phyloP scores from a whole-genome alignment of 768 basidiomycete genomes.

The Agrocybe pediades region DNA sequence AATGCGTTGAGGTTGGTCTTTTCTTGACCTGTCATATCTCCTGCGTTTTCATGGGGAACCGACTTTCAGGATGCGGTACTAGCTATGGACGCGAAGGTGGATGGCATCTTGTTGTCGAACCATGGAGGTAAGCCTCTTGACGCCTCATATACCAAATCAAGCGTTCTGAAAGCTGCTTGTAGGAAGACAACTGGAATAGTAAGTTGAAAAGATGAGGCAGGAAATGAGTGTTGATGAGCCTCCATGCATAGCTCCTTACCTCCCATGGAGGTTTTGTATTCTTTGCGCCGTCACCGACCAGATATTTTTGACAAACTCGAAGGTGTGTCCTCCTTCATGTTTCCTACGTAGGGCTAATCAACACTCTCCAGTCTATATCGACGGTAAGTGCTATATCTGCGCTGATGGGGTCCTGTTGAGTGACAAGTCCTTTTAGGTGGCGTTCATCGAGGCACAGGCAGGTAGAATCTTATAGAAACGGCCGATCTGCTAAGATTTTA shows the following conservation, averaged over 20 bases:
- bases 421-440: conserved; percentile 43
- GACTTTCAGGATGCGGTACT: conserved; percentile 75
- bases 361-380: conserved; percentile 69
- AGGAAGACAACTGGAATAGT: conserved; percentile 87
- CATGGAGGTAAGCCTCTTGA: conserved; percentile 70
- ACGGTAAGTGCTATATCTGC: conserved; percentile 48
- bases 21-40: neutral
- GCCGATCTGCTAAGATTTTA: neutral
- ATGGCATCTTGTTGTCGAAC: conserved; percentile 88
- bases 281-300: conserved; percentile 55
- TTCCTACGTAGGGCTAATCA: conserved; percentile 4
- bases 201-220: too few species aligned
- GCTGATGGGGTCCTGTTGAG: neutral
- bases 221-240: too few species aligned
- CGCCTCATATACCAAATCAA: neutral
- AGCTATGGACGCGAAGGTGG: conserved; percentile 80
- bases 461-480: conserved; percentile 4
- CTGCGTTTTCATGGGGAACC: neutral
- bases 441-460: conserved; percentile 76
- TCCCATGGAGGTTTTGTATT: conserved; percentile 77
- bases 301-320: conserved; percentile 19
- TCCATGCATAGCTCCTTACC: conserved; percentile 59
- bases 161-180: neutral
- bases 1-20: conserved; percentile 65
- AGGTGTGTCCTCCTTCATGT: conserved; percentile 5